These are phyloP conservation scores for Stephania cephalantha DNA, from an alignment of 164 flowering plant species.

Conservation along the genomic window DNA sequence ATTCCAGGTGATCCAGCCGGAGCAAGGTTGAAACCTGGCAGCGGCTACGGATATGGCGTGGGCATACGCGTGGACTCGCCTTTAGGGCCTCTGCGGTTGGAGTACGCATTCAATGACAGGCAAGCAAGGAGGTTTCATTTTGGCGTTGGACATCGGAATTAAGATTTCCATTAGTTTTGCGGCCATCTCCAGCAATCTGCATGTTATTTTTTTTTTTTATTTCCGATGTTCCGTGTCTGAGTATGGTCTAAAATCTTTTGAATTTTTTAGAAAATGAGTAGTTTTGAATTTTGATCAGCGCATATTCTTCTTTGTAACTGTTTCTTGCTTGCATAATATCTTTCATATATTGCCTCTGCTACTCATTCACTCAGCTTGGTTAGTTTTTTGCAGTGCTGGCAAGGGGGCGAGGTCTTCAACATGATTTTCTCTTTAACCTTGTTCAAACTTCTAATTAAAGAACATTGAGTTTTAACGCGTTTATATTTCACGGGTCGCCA, in stretches of 20 bases:
- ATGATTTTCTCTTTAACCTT: no score
- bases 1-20: slow-evolving; percentile 93
- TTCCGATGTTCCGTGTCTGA: not conserved
- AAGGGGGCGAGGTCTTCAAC: no score
- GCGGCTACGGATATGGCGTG: slow-evolving; percentile 85
- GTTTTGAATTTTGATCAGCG: not conserved
- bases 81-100: slow-evolving; percentile 83
- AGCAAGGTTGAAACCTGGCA: slow-evolving; percentile 87
- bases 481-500: no score
- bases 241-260: not conserved
- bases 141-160: slow-evolving; percentile 82
- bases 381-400: no score
- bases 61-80: slow-evolving; percentile 92
- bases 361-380: no score
- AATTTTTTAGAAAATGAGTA: not conserved
- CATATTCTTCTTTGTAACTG: not conserved
- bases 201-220: not conserved
- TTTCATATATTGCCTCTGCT: not conserved
- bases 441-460: no score
- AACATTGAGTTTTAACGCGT: no score
- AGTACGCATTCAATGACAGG: slow-evolving; percentile 82
- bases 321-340: not conserved
- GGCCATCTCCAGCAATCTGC: not conserved
- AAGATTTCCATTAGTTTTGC: not conserved
- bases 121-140: slow-evolving; percentile 74